Conservation (phyloP, 2,329 filamentous ascomycete species). For the Celoporthe dispersa region DNA sequence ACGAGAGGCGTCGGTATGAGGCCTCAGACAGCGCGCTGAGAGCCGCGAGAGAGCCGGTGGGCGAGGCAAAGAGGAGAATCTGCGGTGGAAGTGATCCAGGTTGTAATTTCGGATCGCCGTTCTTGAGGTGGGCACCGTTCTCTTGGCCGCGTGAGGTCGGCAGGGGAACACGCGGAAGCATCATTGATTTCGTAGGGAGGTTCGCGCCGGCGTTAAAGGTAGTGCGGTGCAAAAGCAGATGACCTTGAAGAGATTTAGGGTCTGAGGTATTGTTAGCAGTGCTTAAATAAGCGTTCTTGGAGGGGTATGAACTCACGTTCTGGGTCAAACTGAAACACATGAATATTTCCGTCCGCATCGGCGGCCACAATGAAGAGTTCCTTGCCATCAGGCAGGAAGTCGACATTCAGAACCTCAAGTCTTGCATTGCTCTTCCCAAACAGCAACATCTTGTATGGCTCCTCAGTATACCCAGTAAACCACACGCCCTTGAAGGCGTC, state of each 20-base stretch:
- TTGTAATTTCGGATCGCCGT: constrained; percentile 39
- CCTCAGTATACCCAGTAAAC: constrained; percentile 96
- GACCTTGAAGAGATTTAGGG: constrained; percentile 88
- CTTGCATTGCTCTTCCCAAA: constrained; percentile 84
- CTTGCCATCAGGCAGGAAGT: constrained; percentile 85
- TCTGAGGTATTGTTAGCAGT: constrained; percentile 57
- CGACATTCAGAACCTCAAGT: constrained; percentile 78
- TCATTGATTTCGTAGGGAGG: constrained; percentile 72
- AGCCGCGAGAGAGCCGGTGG: constrained; percentile 76
- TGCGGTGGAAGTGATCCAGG: constrained; percentile 44
- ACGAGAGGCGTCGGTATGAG: constrained; percentile 81
- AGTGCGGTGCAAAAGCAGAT: constrained; percentile 82
- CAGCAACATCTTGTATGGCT: constrained; percentile 92
- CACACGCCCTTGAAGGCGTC: constrained; percentile 93
- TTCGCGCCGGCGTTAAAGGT: constrained; percentile 87
- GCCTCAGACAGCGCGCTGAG: constrained; percentile 79
- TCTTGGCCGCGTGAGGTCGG: constrained; percentile 40
- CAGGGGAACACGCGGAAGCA: constrained; percentile 67
- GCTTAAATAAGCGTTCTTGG: constrained; percentile 6
- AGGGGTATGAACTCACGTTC: constrained; percentile 67
- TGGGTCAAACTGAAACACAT: constrained; percentile 91
- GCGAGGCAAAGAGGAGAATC: constrained; percentile 70
- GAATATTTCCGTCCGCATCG: constrained; percentile 84
- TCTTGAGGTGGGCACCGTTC: constrained; percentile 36
- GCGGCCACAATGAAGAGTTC: constrained; percentile 82